Conservation (phyloP, 805 yeast genomes). For the Clavispora vitiphila region DNA sequence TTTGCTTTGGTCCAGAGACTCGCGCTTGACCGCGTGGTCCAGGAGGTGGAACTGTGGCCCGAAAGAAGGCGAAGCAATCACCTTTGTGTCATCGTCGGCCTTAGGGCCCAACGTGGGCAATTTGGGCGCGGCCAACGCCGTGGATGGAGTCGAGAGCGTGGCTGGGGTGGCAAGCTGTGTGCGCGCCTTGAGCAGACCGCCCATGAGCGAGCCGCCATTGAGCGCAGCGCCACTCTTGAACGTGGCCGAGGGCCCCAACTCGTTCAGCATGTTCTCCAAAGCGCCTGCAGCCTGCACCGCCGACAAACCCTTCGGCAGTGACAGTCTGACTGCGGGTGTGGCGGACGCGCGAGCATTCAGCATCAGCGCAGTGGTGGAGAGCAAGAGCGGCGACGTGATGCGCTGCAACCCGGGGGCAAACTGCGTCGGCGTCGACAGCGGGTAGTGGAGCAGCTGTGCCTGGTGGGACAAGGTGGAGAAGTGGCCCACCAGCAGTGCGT, state of each 20-base stretch:
- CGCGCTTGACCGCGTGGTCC: constrained; percentile 6
- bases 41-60: constrained; percentile 38
- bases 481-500: constrained; percentile 15
- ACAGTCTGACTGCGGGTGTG: constrained; percentile 5
- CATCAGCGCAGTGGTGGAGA: constrained; percentile 46
- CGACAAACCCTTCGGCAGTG: constrained; percentile 12
- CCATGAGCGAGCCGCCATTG: constrained; percentile 32
- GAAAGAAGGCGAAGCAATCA: constrained; percentile 39
- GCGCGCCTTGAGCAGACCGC: constrained; percentile 4
- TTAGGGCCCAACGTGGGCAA: constrained; percentile 27
- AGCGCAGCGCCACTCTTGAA: constrained; percentile 23
- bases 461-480: constrained; percentile 19
- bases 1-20: constrained; percentile 8
- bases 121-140: constrained; percentile 30
- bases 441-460: constrained; percentile 59
- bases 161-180: constrained; percentile 28
- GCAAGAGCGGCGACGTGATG: constrained; percentile 60
- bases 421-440: constrained; percentile 65
- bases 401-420: constrained; percentile 61
- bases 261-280: constrained; percentile 40
- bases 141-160: constrained; percentile 32
- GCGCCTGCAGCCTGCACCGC: constrained; percentile 41
- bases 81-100: constrained; percentile 6
- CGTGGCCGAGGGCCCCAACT: constrained; percentile 41
- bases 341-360: constrained; percentile 32